Percentiles rank a stretch among this genome's conserved stretches.
Conservation (phyloP, 345 rosid genomes). For the Euphorbia tirucalli region DNA sequence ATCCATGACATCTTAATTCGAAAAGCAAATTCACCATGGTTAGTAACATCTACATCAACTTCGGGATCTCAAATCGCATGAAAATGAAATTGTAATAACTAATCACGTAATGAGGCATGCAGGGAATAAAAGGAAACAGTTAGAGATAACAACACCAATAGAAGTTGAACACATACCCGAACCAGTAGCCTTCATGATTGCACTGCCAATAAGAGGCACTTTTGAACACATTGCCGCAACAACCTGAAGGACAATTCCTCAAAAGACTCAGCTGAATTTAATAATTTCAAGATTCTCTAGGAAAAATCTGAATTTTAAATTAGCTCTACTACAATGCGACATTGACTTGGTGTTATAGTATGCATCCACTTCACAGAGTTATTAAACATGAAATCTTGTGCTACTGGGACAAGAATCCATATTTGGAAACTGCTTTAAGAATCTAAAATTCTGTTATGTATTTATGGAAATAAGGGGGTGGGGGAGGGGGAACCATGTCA, state of each 20-base stretch:
- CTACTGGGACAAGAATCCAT: background rate
- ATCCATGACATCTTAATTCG: background rate
- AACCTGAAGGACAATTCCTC: conserved; percentile 54
- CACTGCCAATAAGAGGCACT: conserved; percentile 78
- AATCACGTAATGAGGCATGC: background rate
- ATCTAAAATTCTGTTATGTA: background rate
- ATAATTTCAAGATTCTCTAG: background rate
- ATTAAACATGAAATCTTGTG: background rate
- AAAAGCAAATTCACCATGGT: background rate
- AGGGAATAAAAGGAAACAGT: conserved; percentile 2
- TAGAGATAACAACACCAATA: background rate
- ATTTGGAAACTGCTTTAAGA: background rate
- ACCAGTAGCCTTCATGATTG: conserved; percentile 75
- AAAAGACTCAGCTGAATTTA: background rate
- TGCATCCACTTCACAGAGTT: background rate
- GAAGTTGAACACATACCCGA: conserved; percentile 49
- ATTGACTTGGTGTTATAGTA: background rate
- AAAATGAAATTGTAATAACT: background rate
- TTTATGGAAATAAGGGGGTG: too few relatives aligned
- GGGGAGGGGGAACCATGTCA: too few relatives aligned
- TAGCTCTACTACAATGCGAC: background rate
- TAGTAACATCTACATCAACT: conserved; percentile 3
- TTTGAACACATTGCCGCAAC: conserved; percentile 94
- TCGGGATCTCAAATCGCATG: background rate
- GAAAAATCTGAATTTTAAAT: background rate